Conservation (phyloP, 2,329 filamentous ascomycete species). For the Chrysosporium keratinophilum region DNA sequence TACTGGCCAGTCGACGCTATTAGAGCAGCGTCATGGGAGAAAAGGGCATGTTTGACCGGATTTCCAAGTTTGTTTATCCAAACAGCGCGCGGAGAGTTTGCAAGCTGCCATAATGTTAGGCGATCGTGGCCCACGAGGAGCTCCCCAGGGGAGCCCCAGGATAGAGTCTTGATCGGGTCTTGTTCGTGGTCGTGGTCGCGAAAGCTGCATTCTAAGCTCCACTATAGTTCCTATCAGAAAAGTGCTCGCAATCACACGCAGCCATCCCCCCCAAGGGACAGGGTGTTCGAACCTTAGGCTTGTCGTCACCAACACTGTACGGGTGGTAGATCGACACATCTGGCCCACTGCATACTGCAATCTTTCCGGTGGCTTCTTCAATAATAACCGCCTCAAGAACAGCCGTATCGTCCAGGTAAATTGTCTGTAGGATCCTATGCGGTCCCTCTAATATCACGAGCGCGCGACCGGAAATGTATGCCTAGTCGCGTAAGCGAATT, state of each 20-base stretch:
- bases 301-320: slow-evolving; percentile 57
- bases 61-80: slow-evolving; percentile 71
- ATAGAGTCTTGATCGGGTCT: slow-evolving; percentile 50
- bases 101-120: slow-evolving; percentile 58
- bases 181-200: slow-evolving; percentile 38
- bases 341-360: slow-evolving; percentile 60
- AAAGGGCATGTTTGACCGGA: slow-evolving; percentile 59
- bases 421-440: slow-evolving; percentile 70
- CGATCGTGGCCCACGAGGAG: slow-evolving; percentile 63
- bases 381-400: slow-evolving; percentile 67
- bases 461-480: slow-evolving; percentile 81
- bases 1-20: slow-evolving; percentile 70
- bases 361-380: slow-evolving; percentile 73
- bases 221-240: slow-evolving; percentile 30
- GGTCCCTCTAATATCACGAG: slow-evolving; percentile 71
- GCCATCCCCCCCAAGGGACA: neutral
- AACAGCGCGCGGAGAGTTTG: slow-evolving; percentile 38
- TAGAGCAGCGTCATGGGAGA: slow-evolving; percentile 79
- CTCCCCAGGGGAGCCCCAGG: slow-evolving; percentile 81
- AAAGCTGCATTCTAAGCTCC: slow-evolving; percentile 48
- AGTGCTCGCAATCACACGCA: neutral
- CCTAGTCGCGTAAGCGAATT: slow-evolving; percentile 39
- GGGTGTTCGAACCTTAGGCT: slow-evolving; percentile 52
- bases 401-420: slow-evolving; percentile 66
- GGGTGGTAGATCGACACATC: slow-evolving; percentile 70